Evolutionary conservation across 805 yeast genomes (phyloP).

Genomic region (Cyberlindnera xishuangbannaensis): DNA sequence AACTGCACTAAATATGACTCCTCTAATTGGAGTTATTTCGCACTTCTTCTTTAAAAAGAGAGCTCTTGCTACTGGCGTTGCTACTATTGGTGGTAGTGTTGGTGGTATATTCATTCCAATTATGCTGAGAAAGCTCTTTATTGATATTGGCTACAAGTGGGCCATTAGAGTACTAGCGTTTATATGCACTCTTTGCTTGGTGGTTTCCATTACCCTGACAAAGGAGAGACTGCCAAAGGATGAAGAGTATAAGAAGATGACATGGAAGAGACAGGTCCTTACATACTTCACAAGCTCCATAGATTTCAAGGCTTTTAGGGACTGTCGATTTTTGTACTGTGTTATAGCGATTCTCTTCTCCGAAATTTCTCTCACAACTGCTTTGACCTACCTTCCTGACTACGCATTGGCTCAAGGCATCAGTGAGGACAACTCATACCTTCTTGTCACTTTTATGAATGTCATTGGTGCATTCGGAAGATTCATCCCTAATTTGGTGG

Average conservation of each 20-base stretch:
- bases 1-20: slow-evolving; percentile 54
- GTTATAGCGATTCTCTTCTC: slow-evolving; percentile 24
- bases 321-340: slow-evolving; percentile 35
- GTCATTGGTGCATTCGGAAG: slow-evolving; percentile 37
- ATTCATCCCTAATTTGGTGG: slow-evolving; percentile 34
- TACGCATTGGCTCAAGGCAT: slow-evolving; percentile 43
- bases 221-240: slow-evolving; percentile 39
- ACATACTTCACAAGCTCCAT: slow-evolving; percentile 23
- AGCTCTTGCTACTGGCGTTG: slow-evolving; percentile 49
- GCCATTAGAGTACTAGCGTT: slow-evolving; percentile 51
- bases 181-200: slow-evolving; percentile 35
- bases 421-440: slow-evolving; percentile 32
- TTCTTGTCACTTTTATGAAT: slow-evolving; percentile 41
- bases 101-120: slow-evolving; percentile 56
- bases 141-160: slow-evolving; percentile 51
- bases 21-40: slow-evolving; percentile 53
- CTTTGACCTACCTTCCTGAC: slow-evolving; percentile 46
- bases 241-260: slow-evolving; percentile 21
- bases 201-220: slow-evolving; percentile 30
- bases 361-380: slow-evolving; percentile 33
- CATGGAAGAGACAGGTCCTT: slow-evolving; percentile 22
- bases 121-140: slow-evolving; percentile 44
- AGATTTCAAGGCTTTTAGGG: slow-evolving; percentile 21
- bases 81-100: slow-evolving; percentile 50
- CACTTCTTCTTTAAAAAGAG: slow-evolving; percentile 61